Conservation (phyloP, 352 stramenopile genomes). For the Pythium volutum region DNA sequence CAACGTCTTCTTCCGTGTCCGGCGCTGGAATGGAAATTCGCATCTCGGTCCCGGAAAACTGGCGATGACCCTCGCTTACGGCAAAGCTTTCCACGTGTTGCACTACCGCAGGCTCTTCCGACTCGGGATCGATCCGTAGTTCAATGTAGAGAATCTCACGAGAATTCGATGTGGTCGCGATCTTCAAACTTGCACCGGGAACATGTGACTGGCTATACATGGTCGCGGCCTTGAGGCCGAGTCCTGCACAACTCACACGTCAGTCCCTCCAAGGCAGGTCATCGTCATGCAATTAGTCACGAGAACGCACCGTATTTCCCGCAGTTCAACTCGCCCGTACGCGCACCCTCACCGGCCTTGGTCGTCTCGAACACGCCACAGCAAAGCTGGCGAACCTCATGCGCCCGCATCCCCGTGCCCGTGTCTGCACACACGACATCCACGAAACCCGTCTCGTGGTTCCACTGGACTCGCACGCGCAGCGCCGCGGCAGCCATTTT, state of each 20-base stretch:
- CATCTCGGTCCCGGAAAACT: slow-evolving; percentile 82
- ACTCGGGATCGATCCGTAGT: slow-evolving; percentile 62
- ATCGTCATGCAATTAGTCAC: no score
- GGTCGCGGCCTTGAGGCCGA: slow-evolving; percentile 74
- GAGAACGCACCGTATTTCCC: slow-evolving; percentile 57
- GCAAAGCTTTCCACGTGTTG: slow-evolving; percentile 58
- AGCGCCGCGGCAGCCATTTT: slow-evolving; percentile 33
- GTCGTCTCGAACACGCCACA: slow-evolving; percentile 72
- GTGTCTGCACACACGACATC: slow-evolving; percentile 80
- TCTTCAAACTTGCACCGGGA: slow-evolving; percentile 39
- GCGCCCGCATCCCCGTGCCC: slow-evolving; percentile 59
- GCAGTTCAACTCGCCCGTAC: slow-evolving; percentile 24
- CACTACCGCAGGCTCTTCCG: slow-evolving; percentile 55
- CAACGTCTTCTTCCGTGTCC: slow-evolving; percentile 25
- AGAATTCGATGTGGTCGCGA: slow-evolving; percentile 60
- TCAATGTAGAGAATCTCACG: slow-evolving; percentile 65
- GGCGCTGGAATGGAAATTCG: slow-evolving; percentile 55
- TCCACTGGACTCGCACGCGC: slow-evolving; percentile 39
- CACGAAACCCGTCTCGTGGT: slow-evolving; percentile 30
- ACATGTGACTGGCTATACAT: slow-evolving; percentile 67
- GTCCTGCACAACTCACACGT: slow-evolving; percentile 28
- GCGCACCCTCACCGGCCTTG: slow-evolving; percentile 22
- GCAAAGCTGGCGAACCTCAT: slow-evolving; percentile 64
- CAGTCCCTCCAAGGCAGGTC: background rate
- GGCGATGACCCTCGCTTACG: slow-evolving; percentile 52